Evolutionary conservation across 106 monocot species (phyloP).

Genomic region (Vanilla planifolia): DNA sequence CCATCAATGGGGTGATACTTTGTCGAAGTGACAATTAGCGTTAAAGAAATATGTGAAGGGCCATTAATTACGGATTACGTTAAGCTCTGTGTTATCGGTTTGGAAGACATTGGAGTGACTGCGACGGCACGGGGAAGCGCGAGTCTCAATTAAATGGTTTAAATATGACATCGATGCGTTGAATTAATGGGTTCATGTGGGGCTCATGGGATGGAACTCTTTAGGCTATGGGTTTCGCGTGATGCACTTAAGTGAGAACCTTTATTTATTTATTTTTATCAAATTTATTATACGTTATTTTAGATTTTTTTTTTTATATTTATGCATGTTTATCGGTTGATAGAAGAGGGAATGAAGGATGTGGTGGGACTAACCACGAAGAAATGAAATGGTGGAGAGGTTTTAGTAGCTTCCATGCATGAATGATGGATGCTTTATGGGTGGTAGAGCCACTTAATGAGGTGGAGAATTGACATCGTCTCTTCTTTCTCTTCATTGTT

Average conservation of each 20-base stretch:
- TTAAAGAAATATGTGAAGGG: neutral
- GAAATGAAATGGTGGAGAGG: neutral
- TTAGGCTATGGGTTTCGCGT: neutral
- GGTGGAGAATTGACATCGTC: neutral
- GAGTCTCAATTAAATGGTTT: neutral
- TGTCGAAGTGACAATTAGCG: slow-evolving; percentile 3
- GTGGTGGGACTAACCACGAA: neutral
- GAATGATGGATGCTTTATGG: neutral
- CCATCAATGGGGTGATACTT: neutral
- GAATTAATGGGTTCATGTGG: neutral
- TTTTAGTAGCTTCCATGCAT: neutral
- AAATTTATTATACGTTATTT: neutral
- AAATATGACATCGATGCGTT: neutral
- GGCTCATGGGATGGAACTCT: neutral
- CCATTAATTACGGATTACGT: slow-evolving; percentile 8
- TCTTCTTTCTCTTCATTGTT: no score
- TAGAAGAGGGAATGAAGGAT: neutral
- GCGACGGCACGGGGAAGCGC: slow-evolving; percentile 31
- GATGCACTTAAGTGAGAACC: neutral
- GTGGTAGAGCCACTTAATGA: neutral
- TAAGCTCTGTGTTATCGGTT: slow-evolving; percentile 3
- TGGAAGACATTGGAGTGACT: slow-evolving; percentile 16
- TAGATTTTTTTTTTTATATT: neutral
- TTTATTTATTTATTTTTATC: neutral
- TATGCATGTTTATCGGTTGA: neutral